Conservation (phyloP, 805 yeast genomes). For the Zygosaccharomyces siamensis region DNA sequence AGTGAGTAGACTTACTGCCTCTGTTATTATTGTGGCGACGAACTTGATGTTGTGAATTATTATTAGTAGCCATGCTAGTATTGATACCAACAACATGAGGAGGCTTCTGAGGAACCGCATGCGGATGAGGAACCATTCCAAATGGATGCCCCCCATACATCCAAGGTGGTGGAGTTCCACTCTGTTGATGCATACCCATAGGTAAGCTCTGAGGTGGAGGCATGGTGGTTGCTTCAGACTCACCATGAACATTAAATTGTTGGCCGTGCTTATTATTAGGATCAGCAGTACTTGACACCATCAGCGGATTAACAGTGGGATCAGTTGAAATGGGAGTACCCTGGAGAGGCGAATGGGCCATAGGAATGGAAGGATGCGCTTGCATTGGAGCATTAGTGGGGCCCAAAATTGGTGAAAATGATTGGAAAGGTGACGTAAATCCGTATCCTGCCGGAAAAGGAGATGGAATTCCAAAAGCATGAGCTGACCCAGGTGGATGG, state of each 20-base stretch:
- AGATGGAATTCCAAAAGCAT: slow-evolving; percentile 28
- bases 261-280: slow-evolving; percentile 1
- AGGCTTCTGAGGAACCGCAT: slow-evolving; percentile 20
- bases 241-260: not conserved
- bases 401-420: slow-evolving; percentile 32
- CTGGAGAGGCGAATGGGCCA: slow-evolving; percentile 18
- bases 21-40: slow-evolving; percentile 20
- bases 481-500: slow-evolving; percentile 19
- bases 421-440: slow-evolving; percentile 32
- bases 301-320: slow-evolving; percentile 1
- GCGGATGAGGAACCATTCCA: slow-evolving; percentile 30
- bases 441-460: slow-evolving; percentile 34
- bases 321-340: slow-evolving; percentile 10
- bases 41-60: slow-evolving; percentile 12
- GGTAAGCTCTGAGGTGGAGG: slow-evolving; percentile 5
- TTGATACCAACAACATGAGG: slow-evolving; percentile 17
- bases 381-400: slow-evolving; percentile 25
- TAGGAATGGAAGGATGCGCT: slow-evolving; percentile 20
- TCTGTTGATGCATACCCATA: slow-evolving; percentile 21
- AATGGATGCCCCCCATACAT: slow-evolving; percentile 31
- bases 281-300: not conserved
- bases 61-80: slow-evolving; percentile 6
- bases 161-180: slow-evolving; percentile 34
- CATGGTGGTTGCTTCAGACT: not conserved
- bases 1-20: slow-evolving; percentile 16